Conservation (phyloP, 768 basidiomycete species). For the Tulasnella sp. region DNA sequence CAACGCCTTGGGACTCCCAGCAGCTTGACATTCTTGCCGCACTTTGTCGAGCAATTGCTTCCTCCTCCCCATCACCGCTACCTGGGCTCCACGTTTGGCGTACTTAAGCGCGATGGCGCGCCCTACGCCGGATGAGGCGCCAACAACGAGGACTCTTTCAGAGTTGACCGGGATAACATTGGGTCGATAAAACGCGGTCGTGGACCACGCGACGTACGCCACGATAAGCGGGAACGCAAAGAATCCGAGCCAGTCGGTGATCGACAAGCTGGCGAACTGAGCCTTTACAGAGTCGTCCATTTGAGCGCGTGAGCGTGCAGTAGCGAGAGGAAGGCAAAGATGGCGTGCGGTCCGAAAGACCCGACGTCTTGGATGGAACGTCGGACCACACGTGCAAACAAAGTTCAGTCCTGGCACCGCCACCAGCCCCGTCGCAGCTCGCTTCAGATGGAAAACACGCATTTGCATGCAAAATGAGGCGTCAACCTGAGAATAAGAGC, state of each 20-base stretch:
- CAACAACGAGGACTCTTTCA: slow-evolving; percentile 77
- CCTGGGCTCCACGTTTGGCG: slow-evolving; percentile 65
- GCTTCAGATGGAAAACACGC: slow-evolving; percentile 5
- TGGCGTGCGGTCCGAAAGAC: neutral
- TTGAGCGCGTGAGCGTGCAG: neutral
- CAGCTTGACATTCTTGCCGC: slow-evolving; percentile 51
- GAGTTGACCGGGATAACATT: slow-evolving; percentile 5
- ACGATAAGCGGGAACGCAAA: neutral
- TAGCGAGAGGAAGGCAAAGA: neutral
- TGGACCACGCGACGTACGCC: neutral
- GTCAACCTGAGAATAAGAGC: neutral
- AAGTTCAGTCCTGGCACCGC: slow-evolving; percentile 1
- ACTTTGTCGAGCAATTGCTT: slow-evolving; percentile 54
- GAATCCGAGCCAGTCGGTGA: slow-evolving; percentile 4
- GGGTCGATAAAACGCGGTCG: slow-evolving; percentile 4
- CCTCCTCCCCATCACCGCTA: slow-evolving; percentile 71
- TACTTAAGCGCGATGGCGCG: slow-evolving; percentile 65
- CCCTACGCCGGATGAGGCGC: slow-evolving; percentile 82
- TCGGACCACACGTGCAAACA: slow-evolving; percentile 10
- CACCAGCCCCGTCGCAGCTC: neutral
- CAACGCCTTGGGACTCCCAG: slow-evolving; percentile 39
- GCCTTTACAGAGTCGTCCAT: neutral
- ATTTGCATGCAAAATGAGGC: neutral
- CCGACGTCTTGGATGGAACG: neutral
- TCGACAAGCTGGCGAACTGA: slow-evolving; percentile 8